Base-by-base conservation (phyloP, 768 basidiomycete species). In the Leccinum broughii region DNA sequence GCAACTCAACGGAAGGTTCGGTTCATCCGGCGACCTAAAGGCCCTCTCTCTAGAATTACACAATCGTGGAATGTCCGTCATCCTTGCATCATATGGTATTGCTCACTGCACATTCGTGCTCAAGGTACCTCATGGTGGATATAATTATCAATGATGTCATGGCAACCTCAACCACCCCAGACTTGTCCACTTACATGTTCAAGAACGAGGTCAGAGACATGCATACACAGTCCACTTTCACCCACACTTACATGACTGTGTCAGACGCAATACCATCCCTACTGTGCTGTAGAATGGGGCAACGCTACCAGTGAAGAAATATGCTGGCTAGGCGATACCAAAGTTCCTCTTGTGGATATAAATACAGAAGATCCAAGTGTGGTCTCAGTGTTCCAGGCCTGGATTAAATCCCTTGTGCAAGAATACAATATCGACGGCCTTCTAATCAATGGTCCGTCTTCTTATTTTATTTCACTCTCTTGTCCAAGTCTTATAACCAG, bases 131-230 rank as follows among this genome's bases (percentile, higher is more conserved):
- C 62, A 93, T 51, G 51, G 85, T 93, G 52, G 92, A 94, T 67
- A 74, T 90, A 34, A 89, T 95, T 41, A 85, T 90, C 35, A 95
- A 95, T 72, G 90, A 94, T 72, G 91, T 95, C 54, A 93, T 92
- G 81, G 77, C 88, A 1, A 83, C 85, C 3, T 82, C 84, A 3
- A 78, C 76, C 37, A 82, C 77, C 6, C 88, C 89, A 15, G 84
- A 88, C 70, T 81, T 83, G 61, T 88, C 88, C 11, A 74, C 73
- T 1, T 92, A 84, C 72, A 81, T 87, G 73, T 89, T 91, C 78
- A 87, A 86, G 68, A 78, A 87, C 30, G 59, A 78, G 68, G 88
- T 86, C 30, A 28, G 79, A 68, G 2, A 7, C 54, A 8, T 26
- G 7, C 54, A 8, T 26, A 24, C 55, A 17, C 56, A 24, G 34